phyloP scores from a whole-genome alignment of 2,329 filamentous ascomycete genomes.

The Cryphonectria carpinicola region DNA sequence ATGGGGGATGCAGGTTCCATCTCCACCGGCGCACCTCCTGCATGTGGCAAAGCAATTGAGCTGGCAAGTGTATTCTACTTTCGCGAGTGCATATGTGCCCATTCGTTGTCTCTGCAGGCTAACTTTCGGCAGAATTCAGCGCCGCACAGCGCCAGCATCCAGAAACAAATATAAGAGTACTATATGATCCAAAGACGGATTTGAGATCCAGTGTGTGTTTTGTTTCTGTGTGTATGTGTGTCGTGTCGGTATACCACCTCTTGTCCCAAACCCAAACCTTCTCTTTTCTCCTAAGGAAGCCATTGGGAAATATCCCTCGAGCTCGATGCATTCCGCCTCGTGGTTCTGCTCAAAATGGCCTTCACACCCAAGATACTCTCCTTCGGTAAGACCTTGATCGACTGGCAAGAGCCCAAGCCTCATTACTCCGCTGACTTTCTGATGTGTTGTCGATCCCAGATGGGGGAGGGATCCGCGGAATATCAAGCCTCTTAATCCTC shows the following conservation, averaged over 20 bases:
- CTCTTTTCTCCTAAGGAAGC: not conserved
- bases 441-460: slow-evolving; percentile 24
- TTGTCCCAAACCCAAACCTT: not conserved
- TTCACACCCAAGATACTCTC: slow-evolving; percentile 9
- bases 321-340: not conserved
- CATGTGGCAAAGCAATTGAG: slow-evolving; percentile 4
- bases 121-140: not conserved
- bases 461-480: slow-evolving; percentile 35
- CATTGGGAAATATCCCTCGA: not conserved
- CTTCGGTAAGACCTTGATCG: slow-evolving; percentile 14
- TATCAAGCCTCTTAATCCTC: slow-evolving; percentile 36
- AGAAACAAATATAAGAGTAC: not conserved
- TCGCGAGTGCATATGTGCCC: not conserved
- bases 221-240: not conserved
- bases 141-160: not conserved
- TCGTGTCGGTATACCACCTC: not conserved
- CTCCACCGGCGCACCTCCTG: not conserved
- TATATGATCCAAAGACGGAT: not conserved
- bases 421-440: not conserved
- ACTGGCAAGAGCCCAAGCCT: slow-evolving; percentile 11
- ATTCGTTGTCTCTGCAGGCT: not conserved
- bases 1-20: slow-evolving; percentile 1
- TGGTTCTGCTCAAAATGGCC: slow-evolving; percentile 3
- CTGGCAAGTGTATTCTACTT: not conserved
- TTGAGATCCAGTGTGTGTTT: not conserved